Conservation (phyloP, 495 filamentous ascomycete species). For the Trichoderma reesei region DNA sequence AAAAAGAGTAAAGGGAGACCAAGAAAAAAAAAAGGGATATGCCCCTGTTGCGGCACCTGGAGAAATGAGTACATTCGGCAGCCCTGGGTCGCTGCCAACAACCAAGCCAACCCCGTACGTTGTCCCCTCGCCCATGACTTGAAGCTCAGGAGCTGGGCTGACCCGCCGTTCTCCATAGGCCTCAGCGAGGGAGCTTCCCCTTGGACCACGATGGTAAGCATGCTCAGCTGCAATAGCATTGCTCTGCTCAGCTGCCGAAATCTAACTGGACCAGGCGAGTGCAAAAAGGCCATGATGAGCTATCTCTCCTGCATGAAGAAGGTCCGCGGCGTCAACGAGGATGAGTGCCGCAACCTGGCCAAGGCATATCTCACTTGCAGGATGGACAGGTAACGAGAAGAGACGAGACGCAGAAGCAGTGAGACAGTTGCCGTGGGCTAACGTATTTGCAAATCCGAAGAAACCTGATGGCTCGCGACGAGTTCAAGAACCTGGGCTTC, state of each 20-base stretch:
- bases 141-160: constrained; percentile 10
- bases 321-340: constrained; percentile 71
- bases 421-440: background rate
- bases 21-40: background rate
- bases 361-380: constrained; percentile 84
- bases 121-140: background rate
- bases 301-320: constrained; percentile 82
- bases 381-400: constrained; percentile 74
- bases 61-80: constrained; percentile 58
- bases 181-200: constrained; percentile 91
- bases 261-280: constrained; percentile 56
- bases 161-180: constrained; percentile 38
- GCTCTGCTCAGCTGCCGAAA: background rate
- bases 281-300: constrained; percentile 71
- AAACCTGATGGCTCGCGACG: constrained; percentile 90
- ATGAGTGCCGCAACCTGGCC: constrained; percentile 72
- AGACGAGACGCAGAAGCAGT: constrained; percentile 9
- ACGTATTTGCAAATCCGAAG: constrained; percentile 32
- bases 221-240: background rate
- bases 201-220: constrained; percentile 86
- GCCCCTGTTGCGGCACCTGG: background rate
- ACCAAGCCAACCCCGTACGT: constrained; percentile 71
- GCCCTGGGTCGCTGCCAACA: constrained; percentile 60
- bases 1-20: background rate
- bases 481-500: constrained; percentile 87